Evolutionary conservation across 2,329 filamentous ascomycete genomes (phyloP), one percentile per base, ranked within the genome.

Genomic region (Microdochium bolleyi): DNA sequence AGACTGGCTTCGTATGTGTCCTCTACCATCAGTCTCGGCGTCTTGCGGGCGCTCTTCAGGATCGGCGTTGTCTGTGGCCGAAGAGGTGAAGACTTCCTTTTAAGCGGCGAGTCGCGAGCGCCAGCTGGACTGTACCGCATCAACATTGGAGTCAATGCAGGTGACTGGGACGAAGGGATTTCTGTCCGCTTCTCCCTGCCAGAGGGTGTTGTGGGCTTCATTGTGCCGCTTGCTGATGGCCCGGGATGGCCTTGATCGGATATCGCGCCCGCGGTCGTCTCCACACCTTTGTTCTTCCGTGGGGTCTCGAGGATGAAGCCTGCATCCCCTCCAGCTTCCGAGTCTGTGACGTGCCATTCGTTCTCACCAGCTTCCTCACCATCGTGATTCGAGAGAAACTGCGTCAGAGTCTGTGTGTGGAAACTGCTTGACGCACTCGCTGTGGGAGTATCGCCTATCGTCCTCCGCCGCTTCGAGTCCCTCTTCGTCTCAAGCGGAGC

Each of bases 341-440:
- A 65, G 46, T 63, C 63, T 44, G 56, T 54, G 24, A 65, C 59
- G 24, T 58, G 52, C 63, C 58, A 62, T 37, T 49, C 27, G 3
- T 46, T 10, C 14, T 22, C 41, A 7, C 8, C 16, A 46, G 60
- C 56, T 9, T 57, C 51, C 2, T 58, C 49, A 16, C 58, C 54
- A 3, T 57, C 55, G 25, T 55, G 54, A 10, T 46, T 54, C 16
- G 62, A 55, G 11, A 63, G 49, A 1, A 64, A 50, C 49, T 65
- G 63, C 7, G 63, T 65, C 22, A 65, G 51, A 3, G 65, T 67
- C 53, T 67, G 65, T 1, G 65, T 67, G 32, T 67, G 64, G 50
- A 64, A 64, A 55, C 58, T 67, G 51, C 60, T 63, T 19, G 63
- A 61, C 16, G 54, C 52, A 24, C 49, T 57, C 11, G 53, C 51